A percentile compares a stretch with the other conserved stretches of the same genome.
phyloP scores from a whole-genome alignment of 108 stramenopile genomes.

The Pseudonitzschia pungens region DNA sequence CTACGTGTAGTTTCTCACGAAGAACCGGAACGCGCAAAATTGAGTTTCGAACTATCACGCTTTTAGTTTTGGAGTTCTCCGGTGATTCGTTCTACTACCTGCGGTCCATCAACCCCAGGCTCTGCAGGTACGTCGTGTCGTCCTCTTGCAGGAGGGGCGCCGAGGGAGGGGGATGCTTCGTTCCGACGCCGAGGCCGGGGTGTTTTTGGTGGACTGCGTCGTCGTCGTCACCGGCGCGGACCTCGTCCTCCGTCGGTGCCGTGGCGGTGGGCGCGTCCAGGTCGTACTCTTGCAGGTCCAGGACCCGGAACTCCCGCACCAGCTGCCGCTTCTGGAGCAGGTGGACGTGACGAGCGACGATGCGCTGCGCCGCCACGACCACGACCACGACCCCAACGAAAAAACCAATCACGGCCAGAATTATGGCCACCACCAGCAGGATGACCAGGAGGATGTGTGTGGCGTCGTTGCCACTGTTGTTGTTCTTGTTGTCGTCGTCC shows the following conservation, averaged over 20 bases:
- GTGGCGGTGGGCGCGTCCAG: constrained; percentile 9
- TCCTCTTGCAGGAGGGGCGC: constrained; percentile 12
- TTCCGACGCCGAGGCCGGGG: background rate
- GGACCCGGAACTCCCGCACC: constrained; percentile 18
- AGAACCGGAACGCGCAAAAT: too few relatives aligned
- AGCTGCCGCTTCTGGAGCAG: constrained; percentile 30
- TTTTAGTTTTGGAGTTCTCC: too few relatives aligned
- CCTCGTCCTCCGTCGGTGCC: constrained; percentile 24
- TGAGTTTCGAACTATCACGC: too few relatives aligned
- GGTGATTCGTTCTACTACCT: background rate
- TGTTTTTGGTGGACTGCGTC: background rate
- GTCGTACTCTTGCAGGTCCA: constrained; percentile 31
- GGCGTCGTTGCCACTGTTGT: background rate
- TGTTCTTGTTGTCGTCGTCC: constrained; percentile 8
- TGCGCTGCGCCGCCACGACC: constrained; percentile 19
- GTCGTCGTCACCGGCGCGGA: constrained; percentile 56
- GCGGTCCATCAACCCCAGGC: constrained; percentile 20
- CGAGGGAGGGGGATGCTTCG: constrained; percentile 20
- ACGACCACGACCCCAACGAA: constrained; percentile 19
- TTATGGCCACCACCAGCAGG: constrained; percentile 22
- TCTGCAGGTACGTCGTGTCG: constrained; percentile 9
- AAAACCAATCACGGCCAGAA: constrained; percentile 31
- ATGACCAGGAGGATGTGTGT: constrained; percentile 10
- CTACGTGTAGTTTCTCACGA: too few relatives aligned
- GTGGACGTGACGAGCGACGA: constrained; percentile 22